Evolutionary conservation across 2,329 filamentous ascomycete genomes (phyloP), one percentile per base, ranked within the genome.

Genomic region (Stylonectria norvegica): DNA sequence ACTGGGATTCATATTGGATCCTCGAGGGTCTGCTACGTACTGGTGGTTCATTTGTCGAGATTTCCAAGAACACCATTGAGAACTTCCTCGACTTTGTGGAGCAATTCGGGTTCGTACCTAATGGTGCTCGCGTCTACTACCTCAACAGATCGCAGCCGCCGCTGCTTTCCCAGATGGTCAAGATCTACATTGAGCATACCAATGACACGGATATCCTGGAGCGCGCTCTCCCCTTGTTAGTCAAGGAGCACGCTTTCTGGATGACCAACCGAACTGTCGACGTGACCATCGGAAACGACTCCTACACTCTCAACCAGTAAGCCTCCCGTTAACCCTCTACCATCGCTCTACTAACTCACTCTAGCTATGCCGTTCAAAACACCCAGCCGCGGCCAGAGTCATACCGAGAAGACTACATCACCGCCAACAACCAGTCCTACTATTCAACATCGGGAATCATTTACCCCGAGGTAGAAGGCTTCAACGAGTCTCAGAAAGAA

Each of bases 1-100:
- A 85, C 60, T 85, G 81, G 81, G 81, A 85, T 59, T 81, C 78
- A 20, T 85, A 76, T 64, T 84, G 79, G 80, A 82, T 85, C 34
- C 52, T 85, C 33, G 76, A 83, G 61, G 82, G 82, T 17, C 68
- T 86, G 17, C 62, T 85, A 22, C 73, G 81, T 33, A 85, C 80
- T 0, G 73, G 78, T 12, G 82, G 81, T 25, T 73, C 73, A 31
- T 85, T 84, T 47, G 74, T 75, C 5, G 61, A 76, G 22, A 82
- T 85, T 44, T 76, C 81, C 4, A 72, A 71, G 56, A 83, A 85
- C 60, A 82, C 79, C 20, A 82, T 85, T 46, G 79, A 85, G 55
- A 86, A 86, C 57, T 85, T 85, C 50, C 64, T 85, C 9, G 82
- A 85, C 50, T 69, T 85, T 25, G 72, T 86, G 4, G 79, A 85